Conservation (phyloP, 2,329 filamentous ascomycete genomes). For the Colletotrichum liaoningense region DNA sequence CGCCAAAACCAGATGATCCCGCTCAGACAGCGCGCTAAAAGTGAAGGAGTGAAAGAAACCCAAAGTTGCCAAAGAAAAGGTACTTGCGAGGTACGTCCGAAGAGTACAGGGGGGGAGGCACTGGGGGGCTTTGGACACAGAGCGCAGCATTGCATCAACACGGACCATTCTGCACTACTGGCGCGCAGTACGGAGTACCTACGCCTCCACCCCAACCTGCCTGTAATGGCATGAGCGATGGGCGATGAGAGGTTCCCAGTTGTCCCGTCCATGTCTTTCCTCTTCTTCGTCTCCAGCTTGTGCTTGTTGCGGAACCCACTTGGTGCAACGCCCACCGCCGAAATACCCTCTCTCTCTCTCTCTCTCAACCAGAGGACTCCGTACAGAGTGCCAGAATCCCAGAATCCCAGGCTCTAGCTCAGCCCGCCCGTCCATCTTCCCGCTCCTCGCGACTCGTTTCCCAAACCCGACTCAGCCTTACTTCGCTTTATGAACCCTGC, state of each 20-base stretch:
- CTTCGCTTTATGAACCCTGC: constrained; percentile 28
- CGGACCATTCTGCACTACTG: constrained; percentile 14
- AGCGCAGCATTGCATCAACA: constrained; percentile 19
- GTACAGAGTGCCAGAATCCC: background rate
- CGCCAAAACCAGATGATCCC: background rate
- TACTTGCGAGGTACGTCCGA: background rate
- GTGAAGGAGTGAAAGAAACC: background rate
- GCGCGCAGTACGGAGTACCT: too few relatives aligned
- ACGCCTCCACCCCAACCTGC: background rate
- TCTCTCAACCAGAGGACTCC: background rate
- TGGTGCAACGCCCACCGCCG: constrained; percentile 35
- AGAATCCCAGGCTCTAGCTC: background rate
- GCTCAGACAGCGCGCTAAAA: constrained; percentile 18
- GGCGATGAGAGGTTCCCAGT: background rate
- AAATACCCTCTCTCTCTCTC: background rate
- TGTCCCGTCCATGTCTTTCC: background rate
- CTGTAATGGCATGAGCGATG: too few relatives aligned
- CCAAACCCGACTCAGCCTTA: constrained; percentile 26
- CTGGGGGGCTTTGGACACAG: background rate
- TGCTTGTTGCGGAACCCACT: constrained; percentile 8
- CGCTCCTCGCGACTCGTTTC: constrained; percentile 22
- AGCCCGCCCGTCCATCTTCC: constrained; percentile 17
- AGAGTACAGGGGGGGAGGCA: background rate
- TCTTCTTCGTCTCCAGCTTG: background rate
- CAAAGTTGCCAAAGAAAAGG: background rate